Base-by-base conservation (phyloP, 768 basidiomycete genomes). In the Podaxis sp. region DNA sequence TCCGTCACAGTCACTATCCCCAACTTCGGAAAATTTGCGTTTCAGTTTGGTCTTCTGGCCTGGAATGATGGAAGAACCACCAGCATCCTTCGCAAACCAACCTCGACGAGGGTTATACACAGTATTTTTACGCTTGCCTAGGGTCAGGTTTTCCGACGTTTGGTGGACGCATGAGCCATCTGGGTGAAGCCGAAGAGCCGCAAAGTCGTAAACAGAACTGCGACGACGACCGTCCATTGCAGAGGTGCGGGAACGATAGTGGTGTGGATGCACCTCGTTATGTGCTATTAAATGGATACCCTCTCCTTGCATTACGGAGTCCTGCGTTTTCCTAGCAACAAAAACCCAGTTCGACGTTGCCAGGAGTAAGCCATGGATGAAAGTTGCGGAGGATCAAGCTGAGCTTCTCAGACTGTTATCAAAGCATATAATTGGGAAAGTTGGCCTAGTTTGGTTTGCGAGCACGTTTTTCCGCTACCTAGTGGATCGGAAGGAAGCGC, bases 161-260 rank as follows among this genome's bases (percentile, higher is more conserved):
- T 57, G 40, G 7, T 26, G 42, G 8, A 57, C 57, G 24, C 57
- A 24, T 8, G 57, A 46, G 9, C 57, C 57, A 19, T 57, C 57
- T 7, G 57, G 42, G 30, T 46, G 57, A 15, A 57, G 24, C 8
- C 42, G 57, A 1, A 57, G 57, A 46, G 57, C n/a, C 4, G 57
- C 30, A n/a, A 57, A n/a, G 42, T 57, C 57, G 42, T 57, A 57
- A 9, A 57, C 42, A 11, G 57, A 19, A 24, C 38, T 56, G 38
- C 55, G 36, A 42, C 19, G 38, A 42, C 38, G 22, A 15, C 11
- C 36, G 11, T 42, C 38, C 44, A 46, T 46, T 19, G 15, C 2
- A 46, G 44, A 46, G 44, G n/a, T 8, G 17, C 44, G 3, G 17
- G 15, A 17, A 11, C 5, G 12, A 13, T 4, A 42, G 40, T 42